Evolutionary conservation across 345 rosid species (phyloP).

Genomic region (Mangifera indica): DNA sequence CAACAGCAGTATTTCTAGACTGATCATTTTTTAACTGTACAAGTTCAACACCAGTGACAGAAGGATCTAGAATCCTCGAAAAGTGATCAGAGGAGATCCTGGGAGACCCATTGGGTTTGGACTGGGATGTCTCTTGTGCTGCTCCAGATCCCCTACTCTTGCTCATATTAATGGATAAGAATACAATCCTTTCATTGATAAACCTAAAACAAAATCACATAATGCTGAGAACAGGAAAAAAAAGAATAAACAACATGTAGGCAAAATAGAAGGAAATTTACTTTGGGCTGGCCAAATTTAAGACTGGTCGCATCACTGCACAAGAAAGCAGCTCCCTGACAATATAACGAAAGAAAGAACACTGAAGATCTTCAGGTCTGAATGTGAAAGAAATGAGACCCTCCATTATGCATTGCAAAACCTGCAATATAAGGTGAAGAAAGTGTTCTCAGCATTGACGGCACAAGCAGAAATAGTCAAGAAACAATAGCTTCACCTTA

Average conservation of each 20-base stretch:
- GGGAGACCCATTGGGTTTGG: constrained; percentile 56
- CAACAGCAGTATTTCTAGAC: constrained; percentile 33
- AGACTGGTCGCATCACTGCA: constrained; percentile 86
- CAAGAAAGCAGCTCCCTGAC: constrained; percentile 94
- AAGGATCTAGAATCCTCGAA: constrained; percentile 69
- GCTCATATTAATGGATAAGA: constrained; percentile 49
- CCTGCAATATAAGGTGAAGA: constrained; percentile 47
- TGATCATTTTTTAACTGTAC: constrained; percentile 68
- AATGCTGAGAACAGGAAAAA: constrained; percentile 21
- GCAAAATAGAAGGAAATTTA: constrained; percentile 26
- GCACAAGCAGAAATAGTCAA: constrained; percentile 8
- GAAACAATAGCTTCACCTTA: constrained; percentile 8
- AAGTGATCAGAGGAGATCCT: constrained; percentile 67
- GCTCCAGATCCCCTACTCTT: constrained; percentile 53
- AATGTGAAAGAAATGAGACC: constrained; percentile 77
- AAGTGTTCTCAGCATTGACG: constrained; percentile 7
- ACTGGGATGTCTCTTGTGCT: constrained; percentile 52
- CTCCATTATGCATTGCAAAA: constrained; percentile 85
- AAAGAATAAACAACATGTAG: not conserved
- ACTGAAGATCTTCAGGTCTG: constrained; percentile 83
- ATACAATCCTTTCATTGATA: constrained; percentile 89
- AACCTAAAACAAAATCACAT: constrained; percentile 52
- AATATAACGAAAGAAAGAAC: constrained; percentile 70
- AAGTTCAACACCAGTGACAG: constrained; percentile 90
- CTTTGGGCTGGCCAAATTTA: constrained; percentile 93